Evolutionary conservation across 2,329 filamentous ascomycete species (phyloP), one percentile per base, ranked within the genome.

Genomic region (Emmonsia crescens): DNA sequence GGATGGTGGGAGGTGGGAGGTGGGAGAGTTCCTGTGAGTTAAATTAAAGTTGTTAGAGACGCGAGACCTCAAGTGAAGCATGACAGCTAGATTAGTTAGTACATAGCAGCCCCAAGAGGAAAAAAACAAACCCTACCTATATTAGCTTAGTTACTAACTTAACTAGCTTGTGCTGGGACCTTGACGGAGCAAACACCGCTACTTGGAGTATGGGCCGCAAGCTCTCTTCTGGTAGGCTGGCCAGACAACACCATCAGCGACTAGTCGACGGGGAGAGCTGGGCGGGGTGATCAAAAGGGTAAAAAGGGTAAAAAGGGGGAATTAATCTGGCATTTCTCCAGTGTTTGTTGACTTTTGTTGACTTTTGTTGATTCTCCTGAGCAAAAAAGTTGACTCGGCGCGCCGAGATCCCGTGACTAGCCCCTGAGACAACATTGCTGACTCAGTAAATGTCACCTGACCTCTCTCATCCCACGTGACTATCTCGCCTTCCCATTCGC

Each of bases 21-120:
- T 29, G 56, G 12, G 56, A 40, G 31, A 31, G 46, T 10, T 31
- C 51, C 31, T 31, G 51, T n/a, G 29, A 54, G 29, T 54, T 54
- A 54, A 54, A 54, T 54, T 54, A 54, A 33, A 54, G 51, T 54
- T 36, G 51, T 54, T 54, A 21, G 51, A 54, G 49, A 52, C 49
- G 46, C 46, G 46, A 48, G 46, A 48, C 46, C 46, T 46, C 44
- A 24, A 16, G 42, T 3, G 24, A 51, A 29, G 46, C 46, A 29
- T 49, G 46, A 49, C 46, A 49, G 46, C 21, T n/a, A n/a, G n/a
- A n/a, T n/a, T n/a, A n/a, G n/a, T n/a, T n/a, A n/a, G n/a, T n/a
- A n/a, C n/a, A n/a, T 14, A 48, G 21, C 21, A 52, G 24, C 27
- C 24, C 5, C 21, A 14, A 27, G 49, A 14, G 19, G 8, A 33